Conservation (phyloP, 192 early-diverging fungal species). For the Gaertneriomyces semiglobifer region DNA sequence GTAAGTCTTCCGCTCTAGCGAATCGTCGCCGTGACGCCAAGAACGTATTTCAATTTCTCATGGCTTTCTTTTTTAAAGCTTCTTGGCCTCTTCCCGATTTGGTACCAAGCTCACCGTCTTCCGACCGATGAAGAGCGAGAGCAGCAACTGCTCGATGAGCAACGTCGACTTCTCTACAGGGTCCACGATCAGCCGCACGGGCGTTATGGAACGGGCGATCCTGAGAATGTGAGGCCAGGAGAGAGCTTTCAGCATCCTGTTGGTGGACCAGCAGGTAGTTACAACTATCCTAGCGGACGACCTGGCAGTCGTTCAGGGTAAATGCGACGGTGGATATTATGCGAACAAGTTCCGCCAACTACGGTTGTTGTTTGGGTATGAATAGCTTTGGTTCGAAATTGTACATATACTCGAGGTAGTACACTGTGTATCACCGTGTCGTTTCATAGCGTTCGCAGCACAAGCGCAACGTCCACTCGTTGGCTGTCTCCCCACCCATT, state of each 20-base stretch:
- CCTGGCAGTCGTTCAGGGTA: constrained; percentile 13
- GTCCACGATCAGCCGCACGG: not conserved
- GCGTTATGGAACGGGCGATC: constrained; percentile 5
- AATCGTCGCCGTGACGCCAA: not conserved
- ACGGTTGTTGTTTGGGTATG: no score
- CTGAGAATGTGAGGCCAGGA: not conserved
- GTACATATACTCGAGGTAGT: no score
- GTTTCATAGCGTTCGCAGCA: no score
- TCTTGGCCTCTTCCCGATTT: constrained; percentile 24
- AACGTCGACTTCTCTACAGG: constrained; percentile 15
- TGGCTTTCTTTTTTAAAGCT: constrained; percentile 4
- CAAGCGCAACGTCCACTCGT: no score
- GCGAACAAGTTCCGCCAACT: no score
- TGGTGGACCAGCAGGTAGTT: constrained; percentile 26
- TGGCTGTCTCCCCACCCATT: no score
- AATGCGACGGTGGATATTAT: no score
- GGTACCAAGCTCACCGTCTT: constrained; percentile 20
- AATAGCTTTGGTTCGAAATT: no score
- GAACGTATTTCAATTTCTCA: not conserved
- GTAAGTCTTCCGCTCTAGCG: not conserved
- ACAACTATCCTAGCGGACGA: constrained; percentile 10
- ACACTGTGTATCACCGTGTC: no score
- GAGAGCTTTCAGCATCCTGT: constrained; percentile 22
- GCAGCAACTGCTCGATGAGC: constrained; percentile 15
- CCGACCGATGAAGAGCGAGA: constrained; percentile 20